These are phyloP conservation scores for Macadamia tetraphylla DNA, from an alignment of 164 flowering plant genomes.

Conservation along the genomic window DNA sequence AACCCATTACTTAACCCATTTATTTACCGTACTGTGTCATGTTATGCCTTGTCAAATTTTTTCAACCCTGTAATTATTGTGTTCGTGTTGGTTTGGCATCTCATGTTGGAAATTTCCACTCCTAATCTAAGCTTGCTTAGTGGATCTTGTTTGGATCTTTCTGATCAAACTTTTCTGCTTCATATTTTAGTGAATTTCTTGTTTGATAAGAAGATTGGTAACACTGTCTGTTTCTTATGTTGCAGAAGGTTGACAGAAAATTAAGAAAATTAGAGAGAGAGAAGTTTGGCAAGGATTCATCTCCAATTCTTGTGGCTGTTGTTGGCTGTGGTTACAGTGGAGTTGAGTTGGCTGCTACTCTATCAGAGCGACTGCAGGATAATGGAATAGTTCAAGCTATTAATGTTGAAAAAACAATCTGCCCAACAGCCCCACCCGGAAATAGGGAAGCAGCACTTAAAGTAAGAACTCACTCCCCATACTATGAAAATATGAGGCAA, in stretches of 20 bases:
- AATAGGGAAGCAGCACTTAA: slow-evolving; percentile 86
- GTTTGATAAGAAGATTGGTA: too few species aligned
- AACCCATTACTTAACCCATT: too few species aligned
- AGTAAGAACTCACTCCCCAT: slow-evolving; percentile 29
- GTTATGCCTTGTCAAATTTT: too few species aligned
- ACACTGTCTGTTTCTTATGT: not conserved
- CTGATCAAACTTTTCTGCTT: too few species aligned
- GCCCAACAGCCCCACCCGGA: slow-evolving; percentile 80
- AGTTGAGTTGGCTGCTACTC: slow-evolving; percentile 92
- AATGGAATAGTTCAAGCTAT: slow-evolving; percentile 80
- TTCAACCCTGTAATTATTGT: too few species aligned
- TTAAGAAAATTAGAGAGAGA: slow-evolving; percentile 59
- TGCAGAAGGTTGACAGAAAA: slow-evolving; percentile 67
- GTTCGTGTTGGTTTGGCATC: too few species aligned
- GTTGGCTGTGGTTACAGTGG: slow-evolving; percentile 98
- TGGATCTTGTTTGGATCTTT: too few species aligned
- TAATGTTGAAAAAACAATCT: slow-evolving; percentile 60
- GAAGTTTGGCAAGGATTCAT: slow-evolving; percentile 49
- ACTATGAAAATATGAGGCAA: not conserved
- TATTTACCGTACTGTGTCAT: too few species aligned
- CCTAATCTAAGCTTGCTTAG: too few species aligned
- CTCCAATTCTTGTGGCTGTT: slow-evolving; percentile 59
- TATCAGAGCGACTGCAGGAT: slow-evolving; percentile 72
- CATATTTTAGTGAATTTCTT: too few species aligned
- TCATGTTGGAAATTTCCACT: too few species aligned